Percentiles rank a stretch among this genome's conserved stretches.
phyloP scores from a whole-genome alignment of 164 flowering plant genomes.

The Magnolia changhungtana region DNA sequence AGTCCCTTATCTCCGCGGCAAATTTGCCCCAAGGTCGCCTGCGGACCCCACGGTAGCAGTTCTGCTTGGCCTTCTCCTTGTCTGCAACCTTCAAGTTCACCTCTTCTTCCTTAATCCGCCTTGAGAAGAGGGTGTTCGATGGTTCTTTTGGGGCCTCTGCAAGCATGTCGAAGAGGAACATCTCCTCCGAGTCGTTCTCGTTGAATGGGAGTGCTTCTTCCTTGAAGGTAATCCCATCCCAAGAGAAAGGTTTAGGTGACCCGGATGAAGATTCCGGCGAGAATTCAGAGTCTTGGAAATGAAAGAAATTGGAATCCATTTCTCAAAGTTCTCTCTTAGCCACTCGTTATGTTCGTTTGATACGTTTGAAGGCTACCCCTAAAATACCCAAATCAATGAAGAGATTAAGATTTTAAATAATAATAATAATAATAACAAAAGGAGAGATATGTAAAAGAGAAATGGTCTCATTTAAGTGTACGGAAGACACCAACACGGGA shows the following conservation, averaged over 20 bases:
- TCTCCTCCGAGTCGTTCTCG: conserved; percentile 56
- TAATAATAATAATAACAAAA: background rate
- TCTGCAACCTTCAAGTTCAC: conserved; percentile 17
- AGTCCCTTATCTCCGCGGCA: conserved; percentile 72
- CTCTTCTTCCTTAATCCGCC: conserved; percentile 23
- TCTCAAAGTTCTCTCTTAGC: background rate
- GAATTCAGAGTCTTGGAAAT: conserved; percentile 20
- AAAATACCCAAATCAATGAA: background rate
- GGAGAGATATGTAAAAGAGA: background rate
- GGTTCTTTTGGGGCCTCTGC: conserved; percentile 21
- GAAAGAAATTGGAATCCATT: conserved; percentile 15
- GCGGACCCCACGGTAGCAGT: conserved; percentile 40
- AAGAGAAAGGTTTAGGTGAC: conserved; percentile 15
- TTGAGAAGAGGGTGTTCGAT: background rate
- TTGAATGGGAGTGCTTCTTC: conserved; percentile 42
- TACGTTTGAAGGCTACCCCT: background rate
- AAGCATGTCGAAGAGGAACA: conserved; percentile 43
- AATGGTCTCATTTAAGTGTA: background rate
- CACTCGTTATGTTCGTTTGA: background rate
- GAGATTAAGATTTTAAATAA: background rate
- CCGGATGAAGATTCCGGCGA: conserved; percentile 20
- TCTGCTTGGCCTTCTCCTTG: conserved; percentile 9
- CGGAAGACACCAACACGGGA: background rate
- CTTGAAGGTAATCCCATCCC: conserved; percentile 7
- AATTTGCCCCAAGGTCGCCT: conserved; percentile 63